These are phyloP conservation scores for Alternaria brassicicola DNA, from an alignment of 2,329 filamentous ascomycete species.

Conservation along the genomic window DNA sequence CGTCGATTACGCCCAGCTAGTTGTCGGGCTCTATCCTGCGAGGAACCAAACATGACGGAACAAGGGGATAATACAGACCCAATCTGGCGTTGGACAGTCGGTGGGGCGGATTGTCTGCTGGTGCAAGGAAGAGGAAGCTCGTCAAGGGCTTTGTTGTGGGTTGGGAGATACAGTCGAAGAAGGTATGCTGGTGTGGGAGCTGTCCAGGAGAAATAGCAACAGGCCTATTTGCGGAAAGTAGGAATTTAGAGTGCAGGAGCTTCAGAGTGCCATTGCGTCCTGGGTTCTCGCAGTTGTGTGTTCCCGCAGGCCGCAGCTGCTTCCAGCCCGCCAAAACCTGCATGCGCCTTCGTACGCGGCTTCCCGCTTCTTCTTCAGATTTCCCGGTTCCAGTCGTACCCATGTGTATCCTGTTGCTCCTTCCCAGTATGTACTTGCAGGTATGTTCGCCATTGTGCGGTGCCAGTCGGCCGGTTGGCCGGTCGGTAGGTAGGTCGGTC, in stretches of 20 bases:
- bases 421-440: not conserved
- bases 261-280: not conserved
- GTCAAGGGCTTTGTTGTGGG: slow-evolving; percentile 12
- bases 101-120: slow-evolving; percentile 1
- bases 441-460: not conserved
- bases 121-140: not conserved
- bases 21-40: slow-evolving; percentile 44
- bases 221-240: not conserved
- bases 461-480: not conserved
- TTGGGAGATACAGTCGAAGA: not conserved
- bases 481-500: slow-evolving; percentile 10
- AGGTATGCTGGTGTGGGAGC: not conserved
- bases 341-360: not conserved
- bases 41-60: slow-evolving; percentile 41
- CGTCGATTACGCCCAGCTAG: slow-evolving; percentile 42
- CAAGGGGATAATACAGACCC: slow-evolving; percentile 6
- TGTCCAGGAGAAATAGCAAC: not conserved
- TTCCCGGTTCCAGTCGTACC: not conserved
- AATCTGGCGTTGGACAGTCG: slow-evolving; percentile 6
- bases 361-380: not conserved
- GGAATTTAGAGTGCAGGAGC: not conserved
- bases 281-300: not conserved
- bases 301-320: not conserved
- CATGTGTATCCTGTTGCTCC: not conserved
- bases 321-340: not conserved